Evolutionary conservation across 2,329 filamentous ascomycete genomes (phyloP), one percentile per base, ranked within the genome.

Genomic region (Sphaerostilbella broomeana): DNA sequence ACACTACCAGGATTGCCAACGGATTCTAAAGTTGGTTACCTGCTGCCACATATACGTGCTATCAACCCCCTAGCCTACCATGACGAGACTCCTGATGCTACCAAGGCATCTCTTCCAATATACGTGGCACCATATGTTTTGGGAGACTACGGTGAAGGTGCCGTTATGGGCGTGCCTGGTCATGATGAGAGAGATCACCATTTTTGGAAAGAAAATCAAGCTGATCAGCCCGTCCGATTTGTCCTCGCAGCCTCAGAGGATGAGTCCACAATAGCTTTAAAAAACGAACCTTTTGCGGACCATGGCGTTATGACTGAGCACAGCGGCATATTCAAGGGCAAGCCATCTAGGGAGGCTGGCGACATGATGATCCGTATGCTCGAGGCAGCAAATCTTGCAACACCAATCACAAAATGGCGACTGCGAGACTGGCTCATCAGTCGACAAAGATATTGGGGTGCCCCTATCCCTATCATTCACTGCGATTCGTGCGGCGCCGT

Each of bases 361-460:
- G 58, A 72, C 44, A 65, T 72, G 47, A 75, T 94, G 35, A 62
- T 87, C 13, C 56, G 64, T 22, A 61, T 75, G 49, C 70, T 81
- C 2, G 62, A 75, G 45, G 60, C 67, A 3, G 72, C 75, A 5
- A 62, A 68, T 2, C 65, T 79, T n/a, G 85, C 79, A 8, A 69
- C 77, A 41, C 58, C 67, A n/a, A 68, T 75, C 7, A 78, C 85
- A 43, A 84, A 77, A 45, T 94, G 86, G 86, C 79, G 84, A 36
- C 70, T 95, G 18, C 72, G 86, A 44, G 88, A 95, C 61, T 95
- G 88, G 88, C 68, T 95, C 40, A 83, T 95, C 52, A 94, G 86
- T 57, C 79, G 88, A n/a, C 88, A 95, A 60, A 72, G 88, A 47
- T 94, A 94, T 58, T 95, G 88, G 88, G 88, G 88, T 11, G 77